Evolutionary conservation across 306 rosid genomes (phyloP).

Genomic region (Canavalia ensiformis): DNA sequence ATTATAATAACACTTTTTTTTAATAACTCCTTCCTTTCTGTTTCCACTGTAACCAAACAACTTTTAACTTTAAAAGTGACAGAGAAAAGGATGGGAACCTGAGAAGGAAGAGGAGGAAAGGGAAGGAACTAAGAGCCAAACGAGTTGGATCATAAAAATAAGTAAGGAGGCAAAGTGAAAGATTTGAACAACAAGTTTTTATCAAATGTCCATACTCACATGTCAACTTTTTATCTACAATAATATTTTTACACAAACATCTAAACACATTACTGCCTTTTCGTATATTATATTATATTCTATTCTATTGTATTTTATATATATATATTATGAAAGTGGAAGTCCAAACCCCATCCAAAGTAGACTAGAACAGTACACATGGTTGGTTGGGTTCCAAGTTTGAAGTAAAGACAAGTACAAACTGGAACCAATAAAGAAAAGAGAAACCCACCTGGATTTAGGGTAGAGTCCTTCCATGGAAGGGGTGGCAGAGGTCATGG

Average conservation of each 20-base stretch:
- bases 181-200: slow-evolving; percentile 15
- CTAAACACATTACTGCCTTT: slow-evolving; percentile 19
- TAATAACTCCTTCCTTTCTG: slow-evolving; percentile 6
- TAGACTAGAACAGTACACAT: slow-evolving; percentile 20
- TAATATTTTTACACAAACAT: slow-evolving; percentile 20
- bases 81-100: slow-evolving; percentile 1
- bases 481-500: slow-evolving; percentile 78
- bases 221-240: slow-evolving; percentile 11
- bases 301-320: neutral
- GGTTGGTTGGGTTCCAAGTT: neutral
- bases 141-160: slow-evolving; percentile 31
- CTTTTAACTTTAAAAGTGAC: slow-evolving; percentile 35
- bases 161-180: slow-evolving; percentile 22
- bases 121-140: slow-evolving; percentile 35
- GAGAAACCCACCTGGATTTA: slow-evolving; percentile 76
- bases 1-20: neutral
- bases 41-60: slow-evolving; percentile 10
- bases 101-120: slow-evolving; percentile 7
- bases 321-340: slow-evolving; percentile 30
- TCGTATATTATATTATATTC: neutral
- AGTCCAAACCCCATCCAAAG: neutral
- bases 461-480: slow-evolving; percentile 64
- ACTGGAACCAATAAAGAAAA: slow-evolving; percentile 24
- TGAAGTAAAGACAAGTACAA: slow-evolving; percentile 39
- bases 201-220: slow-evolving; percentile 25